Percentiles rank a stretch among this genome's conserved stretches.
Evolutionary conservation across 2,329 filamentous ascomycete genomes (phyloP).

Genomic region (Cladosporium cucumerinum): DNA sequence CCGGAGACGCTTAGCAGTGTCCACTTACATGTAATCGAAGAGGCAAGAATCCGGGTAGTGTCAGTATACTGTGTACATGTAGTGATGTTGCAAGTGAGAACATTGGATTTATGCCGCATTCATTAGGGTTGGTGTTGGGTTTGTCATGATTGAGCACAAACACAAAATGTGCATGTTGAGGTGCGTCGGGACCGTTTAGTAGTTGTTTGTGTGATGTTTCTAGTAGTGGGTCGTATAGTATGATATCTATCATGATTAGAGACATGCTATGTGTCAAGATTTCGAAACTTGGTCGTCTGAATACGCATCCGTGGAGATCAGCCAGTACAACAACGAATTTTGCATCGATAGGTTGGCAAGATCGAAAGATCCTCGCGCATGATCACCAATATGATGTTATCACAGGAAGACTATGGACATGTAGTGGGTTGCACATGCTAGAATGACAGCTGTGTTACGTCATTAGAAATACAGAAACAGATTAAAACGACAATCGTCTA

Average conservation of each 20-base stretch:
- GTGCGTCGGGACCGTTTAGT: no score
- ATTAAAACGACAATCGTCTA: background rate
- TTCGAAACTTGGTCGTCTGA: background rate
- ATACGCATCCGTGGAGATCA: background rate
- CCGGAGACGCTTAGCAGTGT: background rate
- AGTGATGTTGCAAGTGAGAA: background rate
- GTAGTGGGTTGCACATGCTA: background rate
- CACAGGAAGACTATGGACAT: background rate
- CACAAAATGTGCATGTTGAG: background rate
- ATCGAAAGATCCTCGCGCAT: no score
- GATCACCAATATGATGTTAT: background rate
- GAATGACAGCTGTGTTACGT: background rate
- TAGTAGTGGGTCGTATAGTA: background rate
- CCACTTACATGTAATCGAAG: background rate
- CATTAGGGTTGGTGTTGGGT: background rate
- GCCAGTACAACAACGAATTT: background rate
- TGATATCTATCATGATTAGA: background rate
- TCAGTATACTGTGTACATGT: background rate
- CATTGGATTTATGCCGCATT: background rate
- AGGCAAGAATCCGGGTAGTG: background rate
- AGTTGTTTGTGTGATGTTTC: background rate
- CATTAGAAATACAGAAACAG: background rate
- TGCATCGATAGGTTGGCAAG: accelerated
- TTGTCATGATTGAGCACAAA: background rate
- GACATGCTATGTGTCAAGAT: background rate